Evolutionary conservation across 1,139 yeast genomes (phyloP).

Genomic region (Candida buenavistaensis): DNA sequence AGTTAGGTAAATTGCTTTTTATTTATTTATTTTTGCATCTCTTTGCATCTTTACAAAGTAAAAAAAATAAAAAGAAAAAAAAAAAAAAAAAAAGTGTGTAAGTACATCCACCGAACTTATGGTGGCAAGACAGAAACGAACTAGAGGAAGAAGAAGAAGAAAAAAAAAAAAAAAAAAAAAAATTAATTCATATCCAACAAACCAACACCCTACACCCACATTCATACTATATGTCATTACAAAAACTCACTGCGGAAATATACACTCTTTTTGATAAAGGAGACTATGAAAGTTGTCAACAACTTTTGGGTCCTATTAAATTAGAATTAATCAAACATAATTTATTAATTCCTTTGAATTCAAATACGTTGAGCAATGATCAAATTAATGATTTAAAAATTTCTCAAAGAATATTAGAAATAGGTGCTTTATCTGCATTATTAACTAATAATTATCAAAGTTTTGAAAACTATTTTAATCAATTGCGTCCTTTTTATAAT

Average conservation of each 20-base stretch:
- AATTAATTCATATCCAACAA: too few species aligned
- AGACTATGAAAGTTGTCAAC: slow-evolving; percentile 61
- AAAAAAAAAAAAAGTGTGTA: too few species aligned
- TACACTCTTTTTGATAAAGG: slow-evolving; percentile 61
- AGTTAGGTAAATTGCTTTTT: slow-evolving; percentile 19
- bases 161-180: too few species aligned
- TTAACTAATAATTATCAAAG: slow-evolving; percentile 60
- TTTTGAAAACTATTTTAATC: slow-evolving; percentile 73
- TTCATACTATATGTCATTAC: slow-evolving; percentile 37
- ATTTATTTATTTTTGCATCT: background rate
- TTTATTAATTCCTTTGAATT: slow-evolving; percentile 66
- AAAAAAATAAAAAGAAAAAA: too few species aligned
- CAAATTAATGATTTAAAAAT: slow-evolving; percentile 69
- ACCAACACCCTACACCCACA: too few species aligned
- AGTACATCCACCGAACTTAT: too few species aligned
- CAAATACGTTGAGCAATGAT: slow-evolving; percentile 38
- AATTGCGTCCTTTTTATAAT: slow-evolving; percentile 74
- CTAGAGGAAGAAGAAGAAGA: too few species aligned
- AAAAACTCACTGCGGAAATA: slow-evolving; percentile 62
- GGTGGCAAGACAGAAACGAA: too few species aligned
- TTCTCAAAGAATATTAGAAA: slow-evolving; percentile 79
- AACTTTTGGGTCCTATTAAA: slow-evolving; percentile 69
- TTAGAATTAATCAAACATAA: slow-evolving; percentile 76
- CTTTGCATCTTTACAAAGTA: too few species aligned
- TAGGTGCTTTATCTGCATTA: slow-evolving; percentile 80